phyloP scores from a whole-genome alignment of 148 eudicot species.

The Camellia sinensis region DNA sequence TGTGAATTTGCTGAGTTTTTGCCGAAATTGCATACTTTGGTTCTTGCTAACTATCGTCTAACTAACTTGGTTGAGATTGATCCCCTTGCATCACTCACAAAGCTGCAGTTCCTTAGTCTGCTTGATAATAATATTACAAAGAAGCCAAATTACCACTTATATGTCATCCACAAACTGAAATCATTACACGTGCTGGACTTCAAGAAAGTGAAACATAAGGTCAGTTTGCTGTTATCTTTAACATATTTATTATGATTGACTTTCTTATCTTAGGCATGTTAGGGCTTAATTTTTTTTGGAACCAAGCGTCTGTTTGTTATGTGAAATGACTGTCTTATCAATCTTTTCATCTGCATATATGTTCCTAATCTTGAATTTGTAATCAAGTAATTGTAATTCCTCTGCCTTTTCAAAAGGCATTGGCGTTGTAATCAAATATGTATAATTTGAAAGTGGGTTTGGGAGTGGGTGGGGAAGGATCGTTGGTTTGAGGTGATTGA shows the following conservation, averaged over 20 bases:
- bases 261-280: background rate
- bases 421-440: background rate
- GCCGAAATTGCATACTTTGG: slow-evolving; percentile 87
- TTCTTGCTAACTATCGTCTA: slow-evolving; percentile 85
- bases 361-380: background rate
- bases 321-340: background rate
- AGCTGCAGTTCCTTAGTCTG: slow-evolving; percentile 40
- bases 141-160: slow-evolving; percentile 83
- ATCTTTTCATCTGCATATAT: background rate
- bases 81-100: slow-evolving; percentile 85
- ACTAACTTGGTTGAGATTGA: slow-evolving; percentile 94
- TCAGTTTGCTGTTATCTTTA: slow-evolving; percentile 26
- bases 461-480: background rate
- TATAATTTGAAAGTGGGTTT: background rate
- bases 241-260: background rate
- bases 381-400: background rate
- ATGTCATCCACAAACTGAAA: slow-evolving; percentile 84
- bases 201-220: slow-evolving; percentile 78
- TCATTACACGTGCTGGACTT: slow-evolving; percentile 51
- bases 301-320: background rate
- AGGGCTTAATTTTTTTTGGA: background rate
- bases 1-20: slow-evolving; percentile 60
- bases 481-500: background rate
- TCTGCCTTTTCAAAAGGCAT: background rate
- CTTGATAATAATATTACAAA: slow-evolving; percentile 81